Conservation (phyloP, 2,329 filamentous ascomycete species). For the Pezicula rhizophila region DNA sequence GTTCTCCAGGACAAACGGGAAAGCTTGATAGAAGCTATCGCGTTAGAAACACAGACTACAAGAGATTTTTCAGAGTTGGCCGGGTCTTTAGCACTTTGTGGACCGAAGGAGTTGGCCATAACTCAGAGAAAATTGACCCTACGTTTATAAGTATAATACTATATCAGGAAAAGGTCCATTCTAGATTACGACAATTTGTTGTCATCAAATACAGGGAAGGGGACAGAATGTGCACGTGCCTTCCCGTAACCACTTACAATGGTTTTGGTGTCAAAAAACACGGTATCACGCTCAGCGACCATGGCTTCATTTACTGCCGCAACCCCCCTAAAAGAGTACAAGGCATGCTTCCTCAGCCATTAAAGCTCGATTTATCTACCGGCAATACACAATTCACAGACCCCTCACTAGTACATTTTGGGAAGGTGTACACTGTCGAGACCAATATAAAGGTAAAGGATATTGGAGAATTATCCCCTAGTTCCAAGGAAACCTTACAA, state of each 20-base stretch:
- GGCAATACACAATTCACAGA: conserved; percentile 4
- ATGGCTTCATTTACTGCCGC: conserved; percentile 1
- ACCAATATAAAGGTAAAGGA: conserved; percentile 16
- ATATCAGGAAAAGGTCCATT: conserved; percentile 12
- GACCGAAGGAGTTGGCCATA: conserved; percentile 11
- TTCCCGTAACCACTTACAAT: conserved; percentile 14
- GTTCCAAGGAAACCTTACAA: background rate
- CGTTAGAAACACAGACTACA: conserved; percentile 13
- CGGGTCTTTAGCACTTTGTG: conserved; percentile 20
- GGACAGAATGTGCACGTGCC: conserved; percentile 10
- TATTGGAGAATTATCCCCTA: background rate
- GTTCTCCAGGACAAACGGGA: background rate
- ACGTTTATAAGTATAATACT: conserved; percentile 11
- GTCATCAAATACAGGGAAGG: conserved; percentile 11
- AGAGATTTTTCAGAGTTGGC: conserved; percentile 15
- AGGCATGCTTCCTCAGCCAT: background rate
- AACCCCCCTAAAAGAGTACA: background rate
- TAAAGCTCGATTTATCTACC: background rate
- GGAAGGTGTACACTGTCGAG: conserved; percentile 14
- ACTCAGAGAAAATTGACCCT: background rate
- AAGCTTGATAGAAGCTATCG: conserved; percentile 12
- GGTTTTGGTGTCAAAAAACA: background rate
- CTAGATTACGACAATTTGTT: conserved; percentile 18
- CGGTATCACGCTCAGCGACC: background rate
- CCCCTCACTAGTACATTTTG: conserved; percentile 17